phyloP scores from a whole-genome alignment of 140 eudicot genomes.

The Bidens hawaiensis region DNA sequence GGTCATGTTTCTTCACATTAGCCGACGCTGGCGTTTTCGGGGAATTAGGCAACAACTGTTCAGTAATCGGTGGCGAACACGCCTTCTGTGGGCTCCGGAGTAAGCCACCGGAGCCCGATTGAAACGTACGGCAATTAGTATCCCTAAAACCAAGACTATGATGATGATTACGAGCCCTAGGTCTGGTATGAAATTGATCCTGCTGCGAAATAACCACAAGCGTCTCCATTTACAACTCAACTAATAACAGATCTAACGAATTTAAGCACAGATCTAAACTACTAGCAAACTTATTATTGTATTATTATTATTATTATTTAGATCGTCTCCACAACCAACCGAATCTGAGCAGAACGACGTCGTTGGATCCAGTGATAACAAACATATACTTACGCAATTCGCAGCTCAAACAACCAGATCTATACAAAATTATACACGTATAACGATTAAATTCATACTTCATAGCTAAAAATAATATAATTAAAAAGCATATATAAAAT shows the following conservation, averaged over 20 bases:
- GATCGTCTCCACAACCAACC: conserved; percentile 76
- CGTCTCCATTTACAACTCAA: conserved; percentile 50
- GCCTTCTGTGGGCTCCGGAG: conserved; percentile 45
- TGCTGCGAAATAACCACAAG: conserved; percentile 59
- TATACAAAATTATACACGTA: conserved; percentile 19
- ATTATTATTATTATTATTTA: conserved; percentile 17
- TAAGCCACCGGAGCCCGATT: conserved; percentile 69
- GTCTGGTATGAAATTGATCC: conserved; percentile 45
- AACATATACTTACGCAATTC: conserved; percentile 28
- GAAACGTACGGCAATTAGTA: conserved; percentile 61
- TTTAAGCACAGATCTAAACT: too few relatives aligned
- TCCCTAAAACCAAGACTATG: conserved; percentile 41
- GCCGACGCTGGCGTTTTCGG: conserved; percentile 45
- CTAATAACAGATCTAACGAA: not conserved
- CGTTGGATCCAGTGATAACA: conserved; percentile 37
- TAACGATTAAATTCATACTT: conserved; percentile 11
- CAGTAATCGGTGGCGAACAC: conserved; percentile 37
- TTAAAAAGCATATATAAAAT: not conserved
- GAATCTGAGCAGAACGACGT: conserved; percentile 48
- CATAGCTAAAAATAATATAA: not conserved
- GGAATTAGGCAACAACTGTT: conserved; percentile 34
- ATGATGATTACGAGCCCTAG: conserved; percentile 36
- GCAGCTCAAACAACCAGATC: conserved; percentile 53
- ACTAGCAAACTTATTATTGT: too few relatives aligned
- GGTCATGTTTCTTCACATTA: conserved; percentile 27